Percentiles rank a stretch among this genome's conserved stretches.
phyloP scores from a whole-genome alignment of 2,329 filamentous ascomycete genomes.

The Volutella citrinella region DNA sequence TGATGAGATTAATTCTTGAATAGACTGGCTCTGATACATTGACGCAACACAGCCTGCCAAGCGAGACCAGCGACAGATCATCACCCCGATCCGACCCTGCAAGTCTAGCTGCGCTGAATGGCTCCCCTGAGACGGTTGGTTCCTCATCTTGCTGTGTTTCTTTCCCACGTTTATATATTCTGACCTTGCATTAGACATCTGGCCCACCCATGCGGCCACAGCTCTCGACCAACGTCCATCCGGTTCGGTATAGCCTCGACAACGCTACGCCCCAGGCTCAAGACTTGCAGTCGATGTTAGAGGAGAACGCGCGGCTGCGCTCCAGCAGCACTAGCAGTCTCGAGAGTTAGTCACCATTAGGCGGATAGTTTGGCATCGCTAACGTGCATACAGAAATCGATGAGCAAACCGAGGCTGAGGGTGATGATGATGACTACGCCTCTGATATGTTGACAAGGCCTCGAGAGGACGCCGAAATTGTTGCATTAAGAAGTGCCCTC shows the following conservation, averaged over 20 bases:
- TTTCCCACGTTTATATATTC: slow-evolving; percentile 3
- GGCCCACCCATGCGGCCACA: slow-evolving; percentile 58
- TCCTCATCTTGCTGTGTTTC: neutral
- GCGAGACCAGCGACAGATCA: slow-evolving; percentile 32
- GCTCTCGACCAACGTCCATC: slow-evolving; percentile 72
- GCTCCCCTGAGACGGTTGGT: slow-evolving; percentile 22
- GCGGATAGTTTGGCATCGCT: too few species aligned
- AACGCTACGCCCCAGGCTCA: slow-evolving; percentile 78
- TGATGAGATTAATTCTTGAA: too few species aligned
- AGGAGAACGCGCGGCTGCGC: slow-evolving; percentile 52
- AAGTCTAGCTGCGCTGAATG: slow-evolving; percentile 23
- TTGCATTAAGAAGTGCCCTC: slow-evolving; percentile 70
- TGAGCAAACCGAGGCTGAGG: slow-evolving; percentile 49
- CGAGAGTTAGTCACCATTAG: slow-evolving; percentile 68
- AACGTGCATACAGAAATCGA: slow-evolving; percentile 63
- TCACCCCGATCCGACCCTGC: slow-evolving; percentile 39
- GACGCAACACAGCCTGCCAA: slow-evolving; percentile 32
- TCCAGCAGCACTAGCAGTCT: slow-evolving; percentile 72
- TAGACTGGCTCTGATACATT: slow-evolving; percentile 41
- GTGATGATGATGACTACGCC: slow-evolving; percentile 51
- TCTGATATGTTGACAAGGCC: slow-evolving; percentile 40
- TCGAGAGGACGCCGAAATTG: slow-evolving; percentile 58
- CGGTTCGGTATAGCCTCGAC: slow-evolving; percentile 62
- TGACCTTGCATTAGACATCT: slow-evolving; percentile 12
- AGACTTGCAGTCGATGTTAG: slow-evolving; percentile 70